Evolutionary conservation across 208 protist species (phyloP), one percentile per base, ranked within the genome.

Genomic region (Tritrichomonas foetus): DNA sequence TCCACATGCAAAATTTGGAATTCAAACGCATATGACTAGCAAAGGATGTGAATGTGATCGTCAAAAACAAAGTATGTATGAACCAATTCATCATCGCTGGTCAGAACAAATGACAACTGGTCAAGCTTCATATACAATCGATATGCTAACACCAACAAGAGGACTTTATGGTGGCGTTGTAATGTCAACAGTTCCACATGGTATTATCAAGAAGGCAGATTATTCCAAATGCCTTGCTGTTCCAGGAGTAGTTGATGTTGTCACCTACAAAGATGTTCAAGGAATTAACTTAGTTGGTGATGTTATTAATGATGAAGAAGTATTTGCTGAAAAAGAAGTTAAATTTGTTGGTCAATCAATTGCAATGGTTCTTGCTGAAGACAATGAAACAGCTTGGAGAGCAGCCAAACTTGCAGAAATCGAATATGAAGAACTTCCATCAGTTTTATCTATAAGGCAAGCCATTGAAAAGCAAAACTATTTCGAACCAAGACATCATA

Each of bases 21-120:
- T n/a, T 33, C 13, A n/a, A 69, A 89, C 78, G 39, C 44, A 89
- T 47, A 57, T 89, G 1, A n/a, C 53, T 27, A 14, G n/a, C 20
- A 55, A 80, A 14, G 44, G 36, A 25, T 30, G 47, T 50, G 47
- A 82, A 30, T 30, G 33, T 41, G 41, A 82, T 20, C 20, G 33
- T 20, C 33, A n/a, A 30, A 53, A 89, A 27, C 47, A 44, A 57
- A 8, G 33, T 14, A 44, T 57, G 16, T 39, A 33, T 13, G 39
- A 53, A n/a, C 78, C 78, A 89, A 13, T 89, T 27, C 78, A 89
- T 47, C 96, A 97, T 93, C 75, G 66, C 53, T 93, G 93, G 13
- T 96, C 95, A 0, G 64, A 96, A 44, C 94, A 96, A 47, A 97
- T 98, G 92, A 94, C 95, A 0, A 97, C 96, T 13, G 97, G 97